Evolutionary conservation across 495 filamentous ascomycete species (phyloP), one percentile per base, ranked within the genome.

Genomic region (Hypoxylon rickii): DNA sequence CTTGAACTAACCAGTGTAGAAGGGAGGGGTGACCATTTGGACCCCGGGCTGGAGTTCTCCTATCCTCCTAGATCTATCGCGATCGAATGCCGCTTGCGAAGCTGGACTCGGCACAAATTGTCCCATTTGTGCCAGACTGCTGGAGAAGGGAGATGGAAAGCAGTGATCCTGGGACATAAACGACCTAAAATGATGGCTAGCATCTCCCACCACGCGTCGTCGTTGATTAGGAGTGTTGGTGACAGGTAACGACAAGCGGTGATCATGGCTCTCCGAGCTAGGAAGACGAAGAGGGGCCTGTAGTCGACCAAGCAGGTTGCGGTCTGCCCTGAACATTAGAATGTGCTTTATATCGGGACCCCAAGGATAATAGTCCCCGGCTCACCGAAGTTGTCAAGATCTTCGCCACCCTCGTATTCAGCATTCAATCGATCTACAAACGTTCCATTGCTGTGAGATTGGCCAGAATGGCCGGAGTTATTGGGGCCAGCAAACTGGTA

Each of bases 351-450:
- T 15, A 13, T 4, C 24, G 3, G 21, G 26, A 1, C 22, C 3
- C 1, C 3, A 15, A n/a, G 15, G 1, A 26, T 17, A 15, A 18
- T 13, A 1, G 5, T 22, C 5, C 6, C 7, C 16, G 36, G 16
- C 68, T 53, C 51, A 73, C 71, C 70, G 36, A 73, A 73, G 36
- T 73, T 63, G 31, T 74, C 71, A 6, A 70, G 45, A 0, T 50
- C 63, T 19, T 47, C 36, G 13, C 59, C 51, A 40, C 44, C 47
- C 22, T 33, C 18, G 16, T 12, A 17, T 0, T 40, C 19, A 6
- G 10, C 20, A 15, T 29, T 7, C 10, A 44, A 33, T 44, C 24
- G 46, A 19, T 15, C 26, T 15, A 11, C 38, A 3, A 46, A 51
- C 8, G 26, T 10, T 19, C 42, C 41, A 41, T 51, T 20, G 7